Base-by-base conservation (phyloP, 2,329 filamentous ascomycete species). In the Aspergillus pseudoglaucus region DNA sequence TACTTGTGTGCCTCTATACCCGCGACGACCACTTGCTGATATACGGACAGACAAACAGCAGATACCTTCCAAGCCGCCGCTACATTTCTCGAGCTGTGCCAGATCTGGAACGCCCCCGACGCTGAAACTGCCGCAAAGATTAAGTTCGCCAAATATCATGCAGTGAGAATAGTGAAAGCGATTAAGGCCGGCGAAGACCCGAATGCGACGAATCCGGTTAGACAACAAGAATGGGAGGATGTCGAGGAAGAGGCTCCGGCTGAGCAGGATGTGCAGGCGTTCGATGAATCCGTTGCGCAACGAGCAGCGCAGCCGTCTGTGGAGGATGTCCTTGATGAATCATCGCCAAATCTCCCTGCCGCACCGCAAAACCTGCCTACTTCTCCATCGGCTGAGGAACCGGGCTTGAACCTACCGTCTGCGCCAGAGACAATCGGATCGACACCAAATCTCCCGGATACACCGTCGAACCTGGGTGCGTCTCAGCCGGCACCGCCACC, bases 141-240 rank as follows among this genome's bases (percentile, higher is more conserved):
- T 70, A 96, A 94, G 67, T 98, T 88, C 65, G 90, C 91, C 38
- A 98, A 97, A 69, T 98, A 88, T 79, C 94, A 97, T 66, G 90
- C 91, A 2, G 75, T 91, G 32, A 82, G 93, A 49, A 98, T 98
- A 62, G 77, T 87, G 14, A 95, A 88, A 69, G 93, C 93, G 9
- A 80, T 96, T 60, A 93, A 90, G 62, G 87, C 90, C 37, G 90
- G 90, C 46, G 85, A 88, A 55, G 90, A 98, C 62, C 93, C 93
- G 3, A 98, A 98, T 68, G 82, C 85, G 47, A 87, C 88, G 6
- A 97, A 97, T 61, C 91, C 91, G 0, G 81, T 81, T 48, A 76
- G 73, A 4, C 75, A 83, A 46, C 75, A 80, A 47, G 67, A 72
- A 7, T 69, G 69, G 17, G 74, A 77, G 39, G 72, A 73, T 17